These are phyloP conservation scores for Amanita subjunquillea DNA, from an alignment of 768 basidiomycete species.

Conservation along the genomic window DNA sequence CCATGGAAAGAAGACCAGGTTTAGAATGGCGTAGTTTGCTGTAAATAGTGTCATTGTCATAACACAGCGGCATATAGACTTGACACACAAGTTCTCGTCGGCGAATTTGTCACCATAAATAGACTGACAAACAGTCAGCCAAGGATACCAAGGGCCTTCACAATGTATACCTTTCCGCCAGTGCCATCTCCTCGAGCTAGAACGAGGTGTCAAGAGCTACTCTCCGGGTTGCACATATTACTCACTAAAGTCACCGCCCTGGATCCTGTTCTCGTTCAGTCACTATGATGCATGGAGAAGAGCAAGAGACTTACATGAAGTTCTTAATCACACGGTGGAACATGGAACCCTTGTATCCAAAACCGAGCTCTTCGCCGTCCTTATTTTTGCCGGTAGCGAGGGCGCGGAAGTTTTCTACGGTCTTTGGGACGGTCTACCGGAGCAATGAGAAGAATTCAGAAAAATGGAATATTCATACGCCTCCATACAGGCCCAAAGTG, in stretches of 20 bases:
- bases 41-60: conserved; percentile 5
- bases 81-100: conserved; percentile 88
- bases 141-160: not conserved
- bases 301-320: conserved; percentile 53
- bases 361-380: conserved; percentile 70
- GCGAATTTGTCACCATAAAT: conserved; percentile 88
- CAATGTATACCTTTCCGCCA: conserved; percentile 63
- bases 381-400: conserved; percentile 77
- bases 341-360: conserved; percentile 88
- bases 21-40: conserved; percentile 95
- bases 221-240: conserved; percentile 9
- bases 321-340: conserved; percentile 96
- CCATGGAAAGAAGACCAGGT: conserved; percentile 87
- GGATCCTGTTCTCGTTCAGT: conserved; percentile 54
- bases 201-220: conserved; percentile 7
- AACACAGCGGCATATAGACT: not conserved
- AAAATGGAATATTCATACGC: conserved; percentile 33
- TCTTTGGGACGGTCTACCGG: conserved; percentile 83
- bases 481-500: conserved; percentile 83
- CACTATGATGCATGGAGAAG: not conserved
- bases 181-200: conserved; percentile 79
- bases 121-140: conserved; percentile 33
- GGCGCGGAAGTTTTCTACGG: conserved; percentile 95
- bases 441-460: not conserved
- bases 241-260: conserved; percentile 97